Base-by-base conservation (phyloP, 2,329 filamentous ascomycete genomes). In the Claviceps fusiformis region DNA sequence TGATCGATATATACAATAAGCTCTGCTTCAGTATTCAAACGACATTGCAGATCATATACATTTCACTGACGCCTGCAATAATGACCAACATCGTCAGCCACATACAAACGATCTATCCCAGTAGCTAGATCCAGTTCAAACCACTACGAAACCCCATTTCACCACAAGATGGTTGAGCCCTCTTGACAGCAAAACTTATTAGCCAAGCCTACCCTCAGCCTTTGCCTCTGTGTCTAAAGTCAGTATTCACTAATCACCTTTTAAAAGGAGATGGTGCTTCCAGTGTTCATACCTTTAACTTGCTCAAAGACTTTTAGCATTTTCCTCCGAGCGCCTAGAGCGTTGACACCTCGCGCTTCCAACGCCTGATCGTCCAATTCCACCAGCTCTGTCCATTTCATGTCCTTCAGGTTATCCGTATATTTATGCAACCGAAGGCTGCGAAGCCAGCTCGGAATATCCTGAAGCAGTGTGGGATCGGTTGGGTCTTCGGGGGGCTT, bases 241-340 rank as follows among this genome's bases (percentile, higher is more conserved):
- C 46, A 68, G 63, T 51, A 49, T 19, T 53, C 27, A 46, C 11
- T 24, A 24, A 10, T 46, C 19, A 11, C 19, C 10, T 35, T 24
- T 24, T 24, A 3, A 44, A 13, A 19, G 11, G n/a, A 15, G 7
- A 43, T 17, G 5, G 2, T 24, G 35, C 45, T 19, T 46, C 17
- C 7, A 15, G 15, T 49, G 5, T 35, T 63, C 73, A 60, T 72
- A 83, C 82, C 87, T 72, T 83, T 89, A 65, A 97, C 92, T 75
- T 96, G 91, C 64, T 97, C 93, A 71, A 97, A 97, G 55, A 97
- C 93, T 82, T 98, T 98, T 58, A 98, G 75, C 89, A 98, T 95
- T 80, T 98, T 98, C 68, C 92, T 87, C 62, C 93, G 80, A 19
- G 93, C 93, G 63, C 93, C 93, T 55, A 97, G 80, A 54, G 93